These are phyloP conservation scores for Draba incana DNA, from an alignment of 345 rosid genomes.

Conservation along the genomic window DNA sequence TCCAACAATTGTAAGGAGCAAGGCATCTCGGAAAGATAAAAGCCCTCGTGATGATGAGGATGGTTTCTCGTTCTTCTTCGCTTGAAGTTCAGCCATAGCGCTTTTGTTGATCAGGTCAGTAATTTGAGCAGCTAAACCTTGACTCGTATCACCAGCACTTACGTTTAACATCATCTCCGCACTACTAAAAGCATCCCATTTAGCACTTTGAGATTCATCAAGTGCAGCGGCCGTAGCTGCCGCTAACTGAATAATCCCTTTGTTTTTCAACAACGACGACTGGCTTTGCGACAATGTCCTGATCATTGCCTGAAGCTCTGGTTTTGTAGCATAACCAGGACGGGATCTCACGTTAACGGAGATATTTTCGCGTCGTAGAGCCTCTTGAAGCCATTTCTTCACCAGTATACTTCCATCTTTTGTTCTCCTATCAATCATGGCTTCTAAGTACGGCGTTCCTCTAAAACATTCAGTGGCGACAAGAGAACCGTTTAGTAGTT, in stretches of 20 bases:
- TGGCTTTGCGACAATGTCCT: slow-evolving; percentile 66
- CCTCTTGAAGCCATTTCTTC: slow-evolving; percentile 94
- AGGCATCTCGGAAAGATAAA: slow-evolving; percentile 71
- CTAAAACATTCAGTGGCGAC: slow-evolving; percentile 69
- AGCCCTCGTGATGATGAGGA: slow-evolving; percentile 52
- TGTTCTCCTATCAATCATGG: slow-evolving; percentile 78
- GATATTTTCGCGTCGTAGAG: slow-evolving; percentile 68
- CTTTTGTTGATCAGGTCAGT: slow-evolving; percentile 84
- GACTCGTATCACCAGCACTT: slow-evolving; percentile 92
- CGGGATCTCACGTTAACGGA: slow-evolving; percentile 60
- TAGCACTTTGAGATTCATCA: slow-evolving; percentile 64
- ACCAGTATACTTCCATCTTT: slow-evolving; percentile 85
- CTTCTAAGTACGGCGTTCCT: slow-evolving; percentile 87
- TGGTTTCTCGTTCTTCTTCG: slow-evolving; percentile 47
- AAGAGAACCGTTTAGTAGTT: slow-evolving; percentile 68
- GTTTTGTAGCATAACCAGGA: slow-evolving; percentile 66
- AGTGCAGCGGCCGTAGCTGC: slow-evolving; percentile 67
- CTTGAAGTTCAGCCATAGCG: slow-evolving; percentile 52
- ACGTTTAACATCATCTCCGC: slow-evolving; percentile 85
- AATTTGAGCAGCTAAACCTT: slow-evolving; percentile 91
- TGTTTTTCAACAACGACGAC: slow-evolving; percentile 63
- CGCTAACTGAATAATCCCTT: slow-evolving; percentile 87
- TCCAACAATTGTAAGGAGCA: slow-evolving; percentile 75
- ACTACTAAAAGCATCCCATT: slow-evolving; percentile 89
- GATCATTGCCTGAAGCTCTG: slow-evolving; percentile 72